Percentiles rank a stretch among this genome's conserved stretches.
phyloP scores from a whole-genome alignment of 116 monocot genomes.

The Trichopus zeylanicus region DNA sequence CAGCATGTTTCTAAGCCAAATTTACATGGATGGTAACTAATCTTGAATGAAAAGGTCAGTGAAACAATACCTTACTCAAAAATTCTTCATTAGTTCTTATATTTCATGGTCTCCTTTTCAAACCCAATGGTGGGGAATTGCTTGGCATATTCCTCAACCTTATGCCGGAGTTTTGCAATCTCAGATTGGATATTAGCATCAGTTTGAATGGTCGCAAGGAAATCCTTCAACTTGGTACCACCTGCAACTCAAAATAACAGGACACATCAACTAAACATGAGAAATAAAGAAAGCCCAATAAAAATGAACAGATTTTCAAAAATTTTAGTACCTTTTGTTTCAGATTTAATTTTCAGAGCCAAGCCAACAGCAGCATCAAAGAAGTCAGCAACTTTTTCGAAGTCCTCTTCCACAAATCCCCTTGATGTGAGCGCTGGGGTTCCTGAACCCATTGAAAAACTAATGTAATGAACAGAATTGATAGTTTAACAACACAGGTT shows the following conservation, averaged over 20 bases:
- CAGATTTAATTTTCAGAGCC: slow-evolving; percentile 71
- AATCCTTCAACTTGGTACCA: slow-evolving; percentile 95
- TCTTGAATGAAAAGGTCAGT: too few species aligned
- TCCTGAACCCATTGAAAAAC: slow-evolving; percentile 34
- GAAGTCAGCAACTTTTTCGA: slow-evolving; percentile 89
- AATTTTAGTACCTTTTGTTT: slow-evolving; percentile 56
- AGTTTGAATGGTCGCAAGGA: slow-evolving; percentile 59
- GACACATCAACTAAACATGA: neutral
- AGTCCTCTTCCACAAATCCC: slow-evolving; percentile 96
- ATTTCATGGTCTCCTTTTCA: slow-evolving; percentile 96
- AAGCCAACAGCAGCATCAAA: slow-evolving; percentile 82
- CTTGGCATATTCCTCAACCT: slow-evolving; percentile 96
- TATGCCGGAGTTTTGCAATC: slow-evolving; percentile 77
- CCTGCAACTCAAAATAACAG: slow-evolving; percentile 17
- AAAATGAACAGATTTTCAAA: neutral
- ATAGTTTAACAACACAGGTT: neutral
- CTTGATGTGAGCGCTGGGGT: slow-evolving; percentile 98
- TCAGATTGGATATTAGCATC: slow-evolving; percentile 66
- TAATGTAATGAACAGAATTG: neutral
- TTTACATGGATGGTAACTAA: too few species aligned
- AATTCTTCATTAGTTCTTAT: slow-evolving; percentile 43
- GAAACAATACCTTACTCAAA: slow-evolving; percentile 19
- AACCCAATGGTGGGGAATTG: slow-evolving; percentile 99
- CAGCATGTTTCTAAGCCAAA: too few species aligned
- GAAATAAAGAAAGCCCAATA: neutral